phyloP scores from a whole-genome alignment of 108 stramenopile genomes.

The Fragilariopsis cylindrus region DNA sequence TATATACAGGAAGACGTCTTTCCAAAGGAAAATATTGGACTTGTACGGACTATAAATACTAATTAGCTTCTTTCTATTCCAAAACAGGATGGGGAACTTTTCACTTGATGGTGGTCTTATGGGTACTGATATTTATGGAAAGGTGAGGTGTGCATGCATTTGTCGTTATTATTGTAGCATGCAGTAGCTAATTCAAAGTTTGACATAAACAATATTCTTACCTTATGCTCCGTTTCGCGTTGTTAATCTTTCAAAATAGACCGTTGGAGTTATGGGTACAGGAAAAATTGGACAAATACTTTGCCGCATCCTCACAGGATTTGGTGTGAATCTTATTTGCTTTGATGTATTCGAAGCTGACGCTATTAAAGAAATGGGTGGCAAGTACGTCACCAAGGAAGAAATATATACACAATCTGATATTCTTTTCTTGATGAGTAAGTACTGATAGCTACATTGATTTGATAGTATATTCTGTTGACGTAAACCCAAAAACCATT shows the following conservation, averaged over 20 bases:
- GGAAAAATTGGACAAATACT: conserved; percentile 81
- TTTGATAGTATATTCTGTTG: too few species aligned
- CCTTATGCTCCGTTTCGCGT: conserved; percentile 45
- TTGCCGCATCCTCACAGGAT: conserved; percentile 71
- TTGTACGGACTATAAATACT: background rate
- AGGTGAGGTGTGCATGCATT: conserved; percentile 10
- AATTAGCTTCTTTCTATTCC: background rate
- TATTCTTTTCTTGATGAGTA: conserved; percentile 67
- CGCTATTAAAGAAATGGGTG: conserved; percentile 64
- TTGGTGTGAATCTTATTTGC: conserved; percentile 69
- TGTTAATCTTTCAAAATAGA: conserved; percentile 3
- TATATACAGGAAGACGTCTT: background rate
- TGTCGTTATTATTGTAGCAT: too few species aligned
- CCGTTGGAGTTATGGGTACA: conserved; percentile 36
- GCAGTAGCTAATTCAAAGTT: too few species aligned
- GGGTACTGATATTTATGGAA: conserved; percentile 79
- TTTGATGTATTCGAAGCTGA: conserved; percentile 70
- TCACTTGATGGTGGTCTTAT: conserved; percentile 72
- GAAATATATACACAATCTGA: conserved; percentile 68
- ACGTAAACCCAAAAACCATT: background rate
- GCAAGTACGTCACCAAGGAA: conserved; percentile 72
- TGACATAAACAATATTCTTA: background rate
- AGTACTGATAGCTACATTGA: background rate
- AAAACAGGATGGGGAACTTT: conserved; percentile 65
- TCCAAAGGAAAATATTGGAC: background rate